These are phyloP conservation scores for Crotalaria pallida DNA, from an alignment of 306 rosid genomes.

Conservation along the genomic window DNA sequence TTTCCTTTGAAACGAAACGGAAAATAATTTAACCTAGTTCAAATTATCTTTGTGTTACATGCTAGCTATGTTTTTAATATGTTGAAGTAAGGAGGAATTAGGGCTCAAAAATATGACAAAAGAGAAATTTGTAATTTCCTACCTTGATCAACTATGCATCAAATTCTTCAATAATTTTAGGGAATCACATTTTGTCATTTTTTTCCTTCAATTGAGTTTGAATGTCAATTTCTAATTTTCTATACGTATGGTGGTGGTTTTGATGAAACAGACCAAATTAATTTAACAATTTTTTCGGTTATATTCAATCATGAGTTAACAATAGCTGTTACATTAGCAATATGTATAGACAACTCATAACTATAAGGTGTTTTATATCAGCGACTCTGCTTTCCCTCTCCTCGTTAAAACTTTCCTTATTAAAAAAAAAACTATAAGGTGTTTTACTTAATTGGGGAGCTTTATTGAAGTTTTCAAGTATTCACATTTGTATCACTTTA, in stretches of 20 bases:
- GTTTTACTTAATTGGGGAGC: not conserved
- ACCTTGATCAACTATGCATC: not conserved
- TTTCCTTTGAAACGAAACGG: not conserved
- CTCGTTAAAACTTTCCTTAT: too few relatives aligned
- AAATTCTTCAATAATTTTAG: not conserved
- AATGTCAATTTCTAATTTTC: not conserved
- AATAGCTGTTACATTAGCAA: slow-evolving; percentile 5
- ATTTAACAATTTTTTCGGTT: not conserved
- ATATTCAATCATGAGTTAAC: not conserved
- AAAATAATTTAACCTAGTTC: not conserved
- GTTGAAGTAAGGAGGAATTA: not conserved
- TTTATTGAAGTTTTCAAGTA: not conserved
- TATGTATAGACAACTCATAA: not conserved
- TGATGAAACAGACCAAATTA: not conserved
- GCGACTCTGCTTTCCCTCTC: too few relatives aligned
- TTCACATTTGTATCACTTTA: slow-evolving; percentile 4
- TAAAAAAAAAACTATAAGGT: too few relatives aligned
- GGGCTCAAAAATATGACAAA: not conserved
- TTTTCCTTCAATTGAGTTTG: not conserved
- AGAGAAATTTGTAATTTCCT: not conserved
- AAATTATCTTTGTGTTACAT: not conserved
- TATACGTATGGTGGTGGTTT: not conserved
- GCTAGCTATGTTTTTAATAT: not conserved
- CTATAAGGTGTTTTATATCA: not conserved
- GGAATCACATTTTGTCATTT: not conserved